phyloP scores from a whole-genome alignment of 2,329 filamentous ascomycete genomes.

The Fusarium cyanostomum region DNA sequence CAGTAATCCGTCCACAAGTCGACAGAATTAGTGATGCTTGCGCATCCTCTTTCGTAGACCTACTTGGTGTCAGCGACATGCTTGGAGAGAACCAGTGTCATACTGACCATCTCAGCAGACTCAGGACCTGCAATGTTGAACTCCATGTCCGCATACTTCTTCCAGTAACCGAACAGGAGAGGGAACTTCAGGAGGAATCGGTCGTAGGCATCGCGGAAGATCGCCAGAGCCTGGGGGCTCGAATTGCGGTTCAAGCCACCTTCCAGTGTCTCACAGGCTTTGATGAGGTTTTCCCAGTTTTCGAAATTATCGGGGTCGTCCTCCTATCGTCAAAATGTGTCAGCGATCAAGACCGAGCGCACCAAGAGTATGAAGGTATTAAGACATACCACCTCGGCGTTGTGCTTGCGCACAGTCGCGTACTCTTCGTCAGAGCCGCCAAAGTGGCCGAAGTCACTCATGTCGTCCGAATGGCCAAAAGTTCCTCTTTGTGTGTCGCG shows the following conservation, averaged over 20 bases:
- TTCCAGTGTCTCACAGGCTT: constrained; percentile 83
- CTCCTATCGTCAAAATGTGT: constrained; percentile 54
- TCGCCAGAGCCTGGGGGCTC: constrained; percentile 89
- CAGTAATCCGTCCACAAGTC: constrained; percentile 99
- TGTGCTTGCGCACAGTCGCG: constrained; percentile 81
- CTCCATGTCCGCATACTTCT: constrained; percentile 97
- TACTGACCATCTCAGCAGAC: constrained; percentile 89
- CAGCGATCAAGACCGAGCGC: constrained; percentile 25
- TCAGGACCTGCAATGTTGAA: constrained; percentile 97
- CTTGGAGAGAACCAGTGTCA: neutral
- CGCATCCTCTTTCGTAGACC: constrained; percentile 95
- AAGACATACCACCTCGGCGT: constrained; percentile 74
- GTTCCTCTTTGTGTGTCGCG: constrained; percentile 15
- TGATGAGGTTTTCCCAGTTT: constrained; percentile 91
- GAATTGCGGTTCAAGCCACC: constrained; percentile 97
- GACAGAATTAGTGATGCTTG: constrained; percentile 91
- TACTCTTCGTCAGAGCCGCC: constrained; percentile 83
- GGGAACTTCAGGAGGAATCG: constrained; percentile 94
- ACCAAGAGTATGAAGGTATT: neutral
- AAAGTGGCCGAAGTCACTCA: constrained; percentile 77
- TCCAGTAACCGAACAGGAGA: constrained; percentile 98
- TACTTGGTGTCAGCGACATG: constrained; percentile 49
- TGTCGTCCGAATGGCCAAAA: constrained; percentile 48
- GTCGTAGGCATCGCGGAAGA: constrained; percentile 88
- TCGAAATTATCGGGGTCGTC: constrained; percentile 90